Evolutionary conservation across 2,329 filamentous ascomycete genomes (phyloP), one percentile per base, ranked within the genome.

Genomic region (Hypoxylon sp.): DNA sequence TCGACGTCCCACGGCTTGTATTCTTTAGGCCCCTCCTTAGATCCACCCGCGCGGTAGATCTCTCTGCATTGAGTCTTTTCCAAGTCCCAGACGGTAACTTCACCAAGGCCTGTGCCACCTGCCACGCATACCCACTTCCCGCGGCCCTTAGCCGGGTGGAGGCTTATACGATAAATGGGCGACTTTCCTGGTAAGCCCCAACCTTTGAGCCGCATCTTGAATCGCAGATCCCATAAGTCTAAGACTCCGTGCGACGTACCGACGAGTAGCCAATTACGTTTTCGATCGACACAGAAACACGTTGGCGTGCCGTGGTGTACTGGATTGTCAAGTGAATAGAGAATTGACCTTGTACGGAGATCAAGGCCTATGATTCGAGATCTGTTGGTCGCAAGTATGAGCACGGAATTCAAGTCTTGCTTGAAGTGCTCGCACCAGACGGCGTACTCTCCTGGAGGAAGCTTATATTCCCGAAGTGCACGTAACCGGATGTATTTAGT

Each of bases 221-320:
- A 99, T n/a, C 96, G 91, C 44, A 99, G 85, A 80, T 99, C 96
- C 96, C 96, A 99, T 1, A 99, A 86, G 77, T 97, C 92, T 6
- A 99, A 84, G 29, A 98, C 91, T 37, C 97, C 96, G 77, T 98
- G 94, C 0, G 94, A 93, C 0, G 97, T 99, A 37, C 94, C 96
- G 0, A 98, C 82, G 1, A 97, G 87, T 2, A 99, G 84, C 96
- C 96, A 99, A 76, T 96, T 94, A 55, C 92, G 91, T 77, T 91
- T 93, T 63, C 89, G 88, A 76, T 98, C 94, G 33, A 97, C 86
- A 75, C 92, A 95, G 80, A 99, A 98, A 72, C 93, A 96, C 0
- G 93, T 98, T 0, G 94, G 93, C 0, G 91, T 93, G 11, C 96
- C 96, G 76, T 99, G 95, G 74, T 97, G 93, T 1, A 97, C 88